Evolutionary conservation across 2,329 filamentous ascomycete species (phyloP), one percentile per base, ranked within the genome.

Genomic region (Aspergillus cejpii): DNA sequence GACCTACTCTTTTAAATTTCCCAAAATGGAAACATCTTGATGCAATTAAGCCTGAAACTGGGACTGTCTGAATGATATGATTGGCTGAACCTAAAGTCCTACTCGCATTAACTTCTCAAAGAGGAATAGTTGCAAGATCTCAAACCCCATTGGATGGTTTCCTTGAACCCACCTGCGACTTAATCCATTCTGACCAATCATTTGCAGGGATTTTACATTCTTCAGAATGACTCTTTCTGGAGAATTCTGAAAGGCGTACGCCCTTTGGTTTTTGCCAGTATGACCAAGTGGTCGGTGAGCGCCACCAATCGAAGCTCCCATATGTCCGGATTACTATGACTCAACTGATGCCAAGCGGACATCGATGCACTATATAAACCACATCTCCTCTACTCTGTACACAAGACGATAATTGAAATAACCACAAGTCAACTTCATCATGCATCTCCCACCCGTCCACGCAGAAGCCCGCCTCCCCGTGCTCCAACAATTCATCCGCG

Each of bases 381-480:
- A n/a, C n/a, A n/a, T n/a, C n/a, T n/a, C n/a, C n/a, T n/a, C n/a
- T n/a, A n/a, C n/a, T n/a, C n/a, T n/a, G n/a, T n/a, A n/a, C n/a
- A n/a, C n/a, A n/a, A n/a, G n/a, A n/a, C n/a, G n/a, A n/a, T n/a
- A n/a, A n/a, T n/a, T n/a, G n/a, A n/a, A n/a, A n/a, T n/a, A n/a
- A n/a, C n/a, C n/a, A n/a, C n/a, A n/a, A n/a, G n/a, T n/a, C n/a
- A n/a, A n/a, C n/a, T n/a, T n/a, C 17, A 53, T 17, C 21, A 84
- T 84, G 81, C 77, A 83, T 63, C 72, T 84, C 50, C 75, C 71
- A 15, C 62, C 61, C 8, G 70, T 60, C 12, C 78, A 82, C 60
- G 74, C 71, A 7, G 80, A 84, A 51, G 53, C 64, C 6, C 60
- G 68, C 44, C 66, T 78, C 43, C 63, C 67, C 0, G 63, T 65